phyloP scores from a whole-genome alignment of 805 yeast species.

The Wickerhamomyces strasburgensis region DNA sequence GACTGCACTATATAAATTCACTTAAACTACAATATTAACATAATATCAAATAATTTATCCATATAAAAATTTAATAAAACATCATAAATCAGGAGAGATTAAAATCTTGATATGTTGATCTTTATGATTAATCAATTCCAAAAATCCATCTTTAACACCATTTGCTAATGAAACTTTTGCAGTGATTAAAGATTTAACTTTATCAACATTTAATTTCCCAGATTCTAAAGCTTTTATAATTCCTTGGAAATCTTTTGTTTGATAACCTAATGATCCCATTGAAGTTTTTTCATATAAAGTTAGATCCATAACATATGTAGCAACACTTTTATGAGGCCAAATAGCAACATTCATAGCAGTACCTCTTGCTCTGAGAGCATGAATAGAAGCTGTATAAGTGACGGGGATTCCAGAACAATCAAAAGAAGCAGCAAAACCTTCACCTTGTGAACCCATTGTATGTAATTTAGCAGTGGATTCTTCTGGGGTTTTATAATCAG shows the following conservation, averaged over 20 bases:
- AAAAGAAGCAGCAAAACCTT: conserved; percentile 46
- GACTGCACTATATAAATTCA: no score
- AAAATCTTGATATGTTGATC: conserved; percentile 43
- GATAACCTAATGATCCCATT: conserved; percentile 43
- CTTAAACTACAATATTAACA: no score
- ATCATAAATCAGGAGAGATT: conserved; percentile 30
- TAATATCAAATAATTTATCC: neutral
- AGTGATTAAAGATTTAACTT: conserved; percentile 34
- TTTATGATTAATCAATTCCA: conserved; percentile 37
- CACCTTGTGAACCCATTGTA: conserved; percentile 33
- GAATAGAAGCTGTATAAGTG: conserved; percentile 39
- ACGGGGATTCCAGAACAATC: conserved; percentile 50
- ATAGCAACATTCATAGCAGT: conserved; percentile 44
- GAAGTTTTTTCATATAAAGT: conserved; percentile 38
- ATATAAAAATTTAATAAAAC: neutral
- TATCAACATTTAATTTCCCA: conserved; percentile 32
- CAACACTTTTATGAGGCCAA: conserved; percentile 43
- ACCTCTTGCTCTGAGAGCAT: conserved; percentile 38
- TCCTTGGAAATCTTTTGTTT: conserved; percentile 38
- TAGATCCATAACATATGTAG: conserved; percentile 41
- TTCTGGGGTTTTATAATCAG: conserved; percentile 25
- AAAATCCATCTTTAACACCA: conserved; percentile 38
- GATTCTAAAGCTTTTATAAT: conserved; percentile 36
- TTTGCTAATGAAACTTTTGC: conserved; percentile 34
- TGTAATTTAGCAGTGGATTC: conserved; percentile 30